Evolutionary conservation across 2,329 filamentous ascomycete genomes (phyloP).

Genomic region (Verticillium tricorpus): DNA sequence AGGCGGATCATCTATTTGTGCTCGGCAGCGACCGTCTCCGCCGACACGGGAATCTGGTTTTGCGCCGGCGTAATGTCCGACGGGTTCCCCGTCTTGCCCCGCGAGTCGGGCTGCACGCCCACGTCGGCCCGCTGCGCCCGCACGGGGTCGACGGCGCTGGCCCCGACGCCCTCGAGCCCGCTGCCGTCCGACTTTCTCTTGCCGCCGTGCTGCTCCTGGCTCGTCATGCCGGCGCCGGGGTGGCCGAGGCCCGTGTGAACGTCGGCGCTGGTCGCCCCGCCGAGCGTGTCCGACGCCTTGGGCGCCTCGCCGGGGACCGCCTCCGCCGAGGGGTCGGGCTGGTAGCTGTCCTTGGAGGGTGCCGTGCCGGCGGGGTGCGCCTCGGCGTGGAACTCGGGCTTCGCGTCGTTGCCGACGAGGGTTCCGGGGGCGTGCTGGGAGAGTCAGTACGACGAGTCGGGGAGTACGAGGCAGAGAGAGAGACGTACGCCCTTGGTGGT

Average conservation of each 20-base stretch:
- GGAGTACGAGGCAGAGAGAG: background rate
- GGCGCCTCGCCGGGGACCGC: constrained; percentile 27
- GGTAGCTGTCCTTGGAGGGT: constrained; percentile 38
- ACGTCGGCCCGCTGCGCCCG: constrained; percentile 25
- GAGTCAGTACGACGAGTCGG: constrained; percentile 10
- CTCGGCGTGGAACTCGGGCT: constrained; percentile 60
- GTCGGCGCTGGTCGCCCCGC: constrained; percentile 38
- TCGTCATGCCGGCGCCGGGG: constrained; percentile 37
- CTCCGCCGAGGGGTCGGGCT: constrained; percentile 31
- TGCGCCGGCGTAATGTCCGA: constrained; percentile 19
- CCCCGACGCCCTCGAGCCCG: constrained; percentile 35
- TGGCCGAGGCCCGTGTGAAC: constrained; percentile 39
- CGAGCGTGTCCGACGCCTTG: constrained; percentile 32
- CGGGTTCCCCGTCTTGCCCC: constrained; percentile 15
- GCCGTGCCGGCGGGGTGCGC: constrained; percentile 59
- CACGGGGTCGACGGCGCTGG: constrained; percentile 22
- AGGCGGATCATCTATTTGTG: background rate
- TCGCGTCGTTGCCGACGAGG: constrained; percentile 53
- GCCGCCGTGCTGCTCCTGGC: constrained; percentile 33
- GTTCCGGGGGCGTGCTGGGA: constrained; percentile 60
- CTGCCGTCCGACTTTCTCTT: constrained; percentile 29
- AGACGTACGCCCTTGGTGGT: constrained; percentile 49
- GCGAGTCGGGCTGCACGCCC: constrained; percentile 16
- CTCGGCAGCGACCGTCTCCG: constrained; percentile 21
- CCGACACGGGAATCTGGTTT: constrained; percentile 17